Conservation (phyloP, 805 yeast genomes). For the Starmerella cellae region DNA sequence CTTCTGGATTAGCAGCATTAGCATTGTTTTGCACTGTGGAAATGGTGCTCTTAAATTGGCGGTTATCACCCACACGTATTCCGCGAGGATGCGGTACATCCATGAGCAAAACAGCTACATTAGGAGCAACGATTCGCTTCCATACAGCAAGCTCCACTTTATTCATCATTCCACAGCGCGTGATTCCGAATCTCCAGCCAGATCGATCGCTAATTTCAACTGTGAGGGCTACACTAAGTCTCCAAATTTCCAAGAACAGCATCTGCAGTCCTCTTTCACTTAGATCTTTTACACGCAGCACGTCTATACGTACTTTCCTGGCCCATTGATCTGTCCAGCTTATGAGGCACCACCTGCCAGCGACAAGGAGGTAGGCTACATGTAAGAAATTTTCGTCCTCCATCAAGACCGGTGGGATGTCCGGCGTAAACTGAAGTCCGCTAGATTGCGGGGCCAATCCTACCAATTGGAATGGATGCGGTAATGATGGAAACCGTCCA, state of each 20-base stretch:
- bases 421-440: constrained; percentile 17
- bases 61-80: not conserved
- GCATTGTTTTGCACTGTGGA: not conserved
- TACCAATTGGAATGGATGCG: constrained; percentile 28
- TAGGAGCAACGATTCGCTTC: constrained; percentile 15
- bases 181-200: constrained; percentile 28
- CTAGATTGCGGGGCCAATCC: constrained; percentile 25
- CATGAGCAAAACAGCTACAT: constrained; percentile 4
- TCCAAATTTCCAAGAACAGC: constrained; percentile 18
- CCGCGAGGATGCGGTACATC: constrained; percentile 18
- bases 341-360: constrained; percentile 71
- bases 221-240: constrained; percentile 8
- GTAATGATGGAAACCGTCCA: constrained; percentile 19
- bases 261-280: constrained; percentile 11
- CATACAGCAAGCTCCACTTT: constrained; percentile 26
- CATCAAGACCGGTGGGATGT: constrained; percentile 25
- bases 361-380: constrained; percentile 68
- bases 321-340: constrained; percentile 88
- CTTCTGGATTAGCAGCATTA: not conserved
- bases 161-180: constrained; percentile 28
- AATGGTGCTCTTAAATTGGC: not conserved
- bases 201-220: constrained; percentile 3
- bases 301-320: constrained; percentile 41
- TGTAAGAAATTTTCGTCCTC: constrained; percentile 71
- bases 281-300: constrained; percentile 29